Evolutionary conservation across 2,329 filamentous ascomycete species (phyloP), one percentile per base, ranked within the genome.

Genomic region (Fusarium sp.): DNA sequence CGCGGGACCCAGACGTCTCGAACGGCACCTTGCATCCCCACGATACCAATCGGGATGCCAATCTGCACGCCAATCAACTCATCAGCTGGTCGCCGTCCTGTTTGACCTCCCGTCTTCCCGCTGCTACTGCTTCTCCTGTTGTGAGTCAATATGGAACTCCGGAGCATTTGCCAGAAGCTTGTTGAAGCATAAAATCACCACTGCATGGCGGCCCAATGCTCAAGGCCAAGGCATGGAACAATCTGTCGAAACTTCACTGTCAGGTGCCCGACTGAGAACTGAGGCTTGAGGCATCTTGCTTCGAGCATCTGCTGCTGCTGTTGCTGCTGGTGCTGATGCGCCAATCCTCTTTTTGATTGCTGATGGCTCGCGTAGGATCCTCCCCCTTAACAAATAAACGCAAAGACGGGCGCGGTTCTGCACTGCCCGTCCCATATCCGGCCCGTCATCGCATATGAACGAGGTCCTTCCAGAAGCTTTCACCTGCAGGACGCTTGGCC

Each of bases 11-110:
- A 68, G 71, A 68, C 73, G 77, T 79, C 76, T 78, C 71, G 74
- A 74, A 79, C 79, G 79, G 79, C 66, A 78, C 63, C 76, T 73
- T 79, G 78, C 79, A 79, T 77, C 63, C 70, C 64, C 54, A 76
- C 75, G 73, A 79, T 75, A 74, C 77, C 68, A 74, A 64, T 71
- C 71, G 65, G 71, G 60, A 61, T 70, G 70, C 75, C 70, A 76
- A 63, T 74, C 71, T 59, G 65, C 60, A 69, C 52, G 54, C 61
- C 52, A 72, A 66, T 66, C 74, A 74, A 59, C 56, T 63, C 66
- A 66, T 69, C 68, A 50, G 56, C 59, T 52, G 56, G 54, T 69
- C 45, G 63, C 67, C 69, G 61, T 68, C 47, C 67, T 66, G 70
- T 77, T 76, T 79, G 74, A 50, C 65, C 58, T 47, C 56, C 68